Base-by-base conservation (phyloP, 345 rosid species). In the Populus davidiana region DNA sequence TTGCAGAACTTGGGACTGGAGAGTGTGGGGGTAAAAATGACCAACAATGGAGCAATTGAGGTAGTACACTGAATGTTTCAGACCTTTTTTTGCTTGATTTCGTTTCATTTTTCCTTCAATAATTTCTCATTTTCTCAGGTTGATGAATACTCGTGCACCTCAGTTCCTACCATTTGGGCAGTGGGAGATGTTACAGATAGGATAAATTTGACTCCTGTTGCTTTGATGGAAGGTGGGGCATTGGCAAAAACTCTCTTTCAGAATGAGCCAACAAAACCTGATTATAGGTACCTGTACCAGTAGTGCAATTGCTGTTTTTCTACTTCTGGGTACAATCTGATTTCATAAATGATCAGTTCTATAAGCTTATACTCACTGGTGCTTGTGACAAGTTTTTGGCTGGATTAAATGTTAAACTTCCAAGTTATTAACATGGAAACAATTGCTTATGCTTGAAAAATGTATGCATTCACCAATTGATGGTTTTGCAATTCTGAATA, bases 151-250 rank as follows among this genome's bases (percentile, higher is more conserved):
- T 95, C 94, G 12, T 81, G 73, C 71, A 91, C 98, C 59, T 87
- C 97, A 8, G 93, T 93, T 76, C 93, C 98, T 70, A 92, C 99
- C 67, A 93, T 95, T 68, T 95, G 94, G 97, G 99, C 99, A 49
- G 96, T 95, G 70, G 99, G 99, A 80, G 99, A 95, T 79, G 98
- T 93, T 67, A 95, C 99, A 29, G 97, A 92, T 79, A 84, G 99
- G 77, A 76, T 95, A 77, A 95, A 95, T 86, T 83, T 95, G 92
- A 95, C 98, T 83, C 99, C 99, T 67, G 99, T 95, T 83, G 98
- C 99, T 71, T 87, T 95, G 84, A 95, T 95, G 98, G 99, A 95
- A 88, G 99, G 99, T 82, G 94, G 87, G 72, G 99, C 99, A 66
- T 80, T 95, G 81, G 99, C 98, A 72, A 93, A 95, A 86, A 90